phyloP scores from a whole-genome alignment of 495 filamentous ascomycete genomes.

The Amniculicola lignicola region DNA sequence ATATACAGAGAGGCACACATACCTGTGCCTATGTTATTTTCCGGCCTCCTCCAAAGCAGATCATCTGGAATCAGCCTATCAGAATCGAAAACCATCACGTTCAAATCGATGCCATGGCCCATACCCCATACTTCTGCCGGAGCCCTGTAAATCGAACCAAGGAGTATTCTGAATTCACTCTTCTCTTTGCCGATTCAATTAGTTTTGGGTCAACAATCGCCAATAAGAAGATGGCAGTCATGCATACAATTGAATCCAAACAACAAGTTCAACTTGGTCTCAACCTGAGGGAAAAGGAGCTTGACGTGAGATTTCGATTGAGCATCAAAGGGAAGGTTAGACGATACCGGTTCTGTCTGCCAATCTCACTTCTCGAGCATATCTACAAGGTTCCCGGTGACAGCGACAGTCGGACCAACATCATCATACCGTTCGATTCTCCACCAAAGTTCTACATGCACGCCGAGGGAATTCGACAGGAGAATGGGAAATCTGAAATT shows the following conservation, averaged over 20 bases:
- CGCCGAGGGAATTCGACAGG: too few relatives aligned
- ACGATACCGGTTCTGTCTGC: slow-evolving; percentile 56
- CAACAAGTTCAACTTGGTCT: slow-evolving; percentile 34
- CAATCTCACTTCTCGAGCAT: slow-evolving; percentile 59
- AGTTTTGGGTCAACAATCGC: slow-evolving; percentile 53
- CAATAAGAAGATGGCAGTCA: slow-evolving; percentile 48
- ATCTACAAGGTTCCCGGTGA: slow-evolving; percentile 50
- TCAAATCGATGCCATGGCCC: not conserved
- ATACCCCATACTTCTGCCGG: slow-evolving; percentile 2
- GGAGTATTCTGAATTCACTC: slow-evolving; percentile 28
- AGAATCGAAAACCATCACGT: not conserved
- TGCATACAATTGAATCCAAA: slow-evolving; percentile 41
- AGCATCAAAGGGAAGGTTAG: slow-evolving; percentile 2
- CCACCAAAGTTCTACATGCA: slow-evolving; percentile 66
- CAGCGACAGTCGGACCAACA: slow-evolving; percentile 33
- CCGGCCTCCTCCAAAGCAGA: slow-evolving; percentile 12
- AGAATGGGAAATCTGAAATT: slow-evolving; percentile 39
- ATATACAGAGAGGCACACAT: not conserved
- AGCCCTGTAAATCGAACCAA: slow-evolving; percentile 33
- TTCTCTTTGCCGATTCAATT: slow-evolving; percentile 22
- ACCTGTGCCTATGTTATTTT: slow-evolving; percentile 27
- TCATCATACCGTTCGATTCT: slow-evolving; percentile 60
- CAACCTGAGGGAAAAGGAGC: slow-evolving; percentile 36
- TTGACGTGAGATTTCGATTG: slow-evolving; percentile 38
- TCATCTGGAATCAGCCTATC: not conserved